Base-by-base conservation (phyloP, 208 protist genomes). In the Giardia duodenalis region DNA sequence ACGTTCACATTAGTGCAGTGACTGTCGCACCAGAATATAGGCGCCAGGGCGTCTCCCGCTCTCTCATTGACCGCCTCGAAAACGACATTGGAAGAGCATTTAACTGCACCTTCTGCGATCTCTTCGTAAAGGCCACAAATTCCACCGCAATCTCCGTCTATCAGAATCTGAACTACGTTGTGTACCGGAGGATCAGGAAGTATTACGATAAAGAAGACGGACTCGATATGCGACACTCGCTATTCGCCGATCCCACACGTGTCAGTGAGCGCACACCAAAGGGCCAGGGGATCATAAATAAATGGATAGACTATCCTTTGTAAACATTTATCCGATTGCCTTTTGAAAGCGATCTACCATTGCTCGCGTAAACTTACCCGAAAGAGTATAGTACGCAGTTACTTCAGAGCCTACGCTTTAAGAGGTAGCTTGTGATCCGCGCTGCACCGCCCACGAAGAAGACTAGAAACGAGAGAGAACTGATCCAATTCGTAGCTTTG, bases 201-300 rank as follows among this genome's bases (percentile, higher is more conserved):
- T 91, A 47, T n/a, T 91, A 91, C n/a, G 88, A 45, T 2, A 2
- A 46, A 67, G 88, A 91, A n/a, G 88, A 91, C 44, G 88, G 10
- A 47, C 45, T 47, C n/a, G 88, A 91, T n/a, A 91, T 2, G 44
- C n/a, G 88, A n/a, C n/a, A 91, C n/a, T 30, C 88, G 39, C 86
- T 89, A 4, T 45, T 19, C 4, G 44, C 4, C 4, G 86, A 89
- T 44, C 19, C 44, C 22, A 42, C 4, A 10, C 4, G 42, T 3
- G 44, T 45, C 19, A 46, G 39, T 44, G 86, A 76, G 30, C 19
- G 57, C 10, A 10, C 57, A 10, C 57, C 57, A 30, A 76, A 76
- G 30, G 57, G 57, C 57, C 10, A 76, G 10, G 57, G 57, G 30
- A 30, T 76, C 10, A 39, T 76, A 30, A 76, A 76, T 30, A 76